Evolutionary conservation across 2,329 filamentous ascomycete species (phyloP).

Genomic region (Tolypocladium sp.): DNA sequence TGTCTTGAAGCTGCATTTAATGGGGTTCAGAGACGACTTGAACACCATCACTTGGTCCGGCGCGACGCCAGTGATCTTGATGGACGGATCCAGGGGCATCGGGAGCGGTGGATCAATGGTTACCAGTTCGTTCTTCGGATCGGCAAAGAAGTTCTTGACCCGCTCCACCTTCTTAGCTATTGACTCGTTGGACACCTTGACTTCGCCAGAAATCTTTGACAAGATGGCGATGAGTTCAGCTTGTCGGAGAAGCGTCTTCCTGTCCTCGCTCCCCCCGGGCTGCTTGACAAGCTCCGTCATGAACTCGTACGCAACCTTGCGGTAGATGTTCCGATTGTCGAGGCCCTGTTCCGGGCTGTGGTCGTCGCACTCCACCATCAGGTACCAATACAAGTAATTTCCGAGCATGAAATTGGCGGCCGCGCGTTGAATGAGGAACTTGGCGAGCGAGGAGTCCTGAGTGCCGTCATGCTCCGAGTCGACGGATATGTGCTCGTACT

Average conservation of each 20-base stretch:
- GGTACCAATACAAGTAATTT: slow-evolving; percentile 96
- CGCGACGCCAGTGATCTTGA: slow-evolving; percentile 69
- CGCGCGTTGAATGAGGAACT: slow-evolving; percentile 81
- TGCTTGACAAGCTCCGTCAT: slow-evolving; percentile 76
- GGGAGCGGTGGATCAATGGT: slow-evolving; percentile 79
- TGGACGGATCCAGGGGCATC: slow-evolving; percentile 76
- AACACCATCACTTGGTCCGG: slow-evolving; percentile 86
- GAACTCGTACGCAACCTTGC: slow-evolving; percentile 91
- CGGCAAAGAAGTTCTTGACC: slow-evolving; percentile 74
- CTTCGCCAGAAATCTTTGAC: slow-evolving; percentile 80
- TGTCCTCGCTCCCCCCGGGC: slow-evolving; percentile 59
- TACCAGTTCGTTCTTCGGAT: slow-evolving; percentile 83
- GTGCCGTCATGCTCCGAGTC: slow-evolving; percentile 46
- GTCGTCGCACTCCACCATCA: slow-evolving; percentile 96
- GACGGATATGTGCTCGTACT: slow-evolving; percentile 73
- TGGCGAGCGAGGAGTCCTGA: slow-evolving; percentile 75
- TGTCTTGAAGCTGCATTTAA: slow-evolving; percentile 86
- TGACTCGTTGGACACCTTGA: slow-evolving; percentile 70
- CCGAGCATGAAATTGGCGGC: slow-evolving; percentile 82
- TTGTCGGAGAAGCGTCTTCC: slow-evolving; percentile 73
- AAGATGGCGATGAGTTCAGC: slow-evolving; percentile 83
- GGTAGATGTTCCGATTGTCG: slow-evolving; percentile 76
- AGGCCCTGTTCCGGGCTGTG: slow-evolving; percentile 64
- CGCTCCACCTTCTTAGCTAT: slow-evolving; percentile 73
- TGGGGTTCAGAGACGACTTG: slow-evolving; percentile 87